phyloP scores from a whole-genome alignment of 2,329 filamentous ascomycete genomes.

The Pseudogymnoascus sp. region DNA sequence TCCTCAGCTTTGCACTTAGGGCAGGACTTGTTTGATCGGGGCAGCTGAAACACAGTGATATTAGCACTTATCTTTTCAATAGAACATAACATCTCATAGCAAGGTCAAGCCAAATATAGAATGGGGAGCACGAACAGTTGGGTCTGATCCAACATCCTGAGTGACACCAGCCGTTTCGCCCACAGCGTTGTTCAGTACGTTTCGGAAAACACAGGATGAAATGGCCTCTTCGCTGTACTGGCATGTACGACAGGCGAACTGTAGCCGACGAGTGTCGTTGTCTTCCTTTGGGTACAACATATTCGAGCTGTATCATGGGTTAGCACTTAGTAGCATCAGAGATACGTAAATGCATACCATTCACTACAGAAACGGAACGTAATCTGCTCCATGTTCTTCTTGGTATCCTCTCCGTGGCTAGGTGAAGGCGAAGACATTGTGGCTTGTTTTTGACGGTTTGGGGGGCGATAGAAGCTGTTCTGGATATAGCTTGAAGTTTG shows the following conservation, averaged over 20 bases:
- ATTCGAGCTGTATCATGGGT: constrained; percentile 60
- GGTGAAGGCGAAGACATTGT: constrained; percentile 52
- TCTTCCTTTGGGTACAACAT: constrained; percentile 98
- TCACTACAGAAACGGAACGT: constrained; percentile 97
- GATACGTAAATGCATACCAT: constrained; percentile 49
- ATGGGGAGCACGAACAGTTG: constrained; percentile 74
- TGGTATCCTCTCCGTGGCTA: constrained; percentile 35
- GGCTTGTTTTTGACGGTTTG: background rate
- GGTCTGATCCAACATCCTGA: constrained; percentile 93
- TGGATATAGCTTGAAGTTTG: background rate
- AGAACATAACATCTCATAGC: constrained; percentile 34
- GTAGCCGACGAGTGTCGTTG: constrained; percentile 69
- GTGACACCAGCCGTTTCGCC: constrained; percentile 96
- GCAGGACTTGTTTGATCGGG: constrained; percentile 78
- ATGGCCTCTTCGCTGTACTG: constrained; percentile 80
- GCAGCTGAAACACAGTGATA: constrained; percentile 58
- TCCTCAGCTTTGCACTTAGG: constrained; percentile 78
- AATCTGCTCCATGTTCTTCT: constrained; percentile 65
- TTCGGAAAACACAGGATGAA: constrained; percentile 90
- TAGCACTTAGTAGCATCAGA: constrained; percentile 14
- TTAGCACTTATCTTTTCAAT: background rate
- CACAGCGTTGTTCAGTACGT: constrained; percentile 82
- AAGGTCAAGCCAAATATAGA: constrained; percentile 39
- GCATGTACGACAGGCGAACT: constrained; percentile 95
- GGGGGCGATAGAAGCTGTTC: background rate